Percentiles rank a stretch among this genome's conserved stretches.
phyloP scores from a whole-genome alignment of 1,139 yeast genomes.

The Blastobotrys indianensis region DNA sequence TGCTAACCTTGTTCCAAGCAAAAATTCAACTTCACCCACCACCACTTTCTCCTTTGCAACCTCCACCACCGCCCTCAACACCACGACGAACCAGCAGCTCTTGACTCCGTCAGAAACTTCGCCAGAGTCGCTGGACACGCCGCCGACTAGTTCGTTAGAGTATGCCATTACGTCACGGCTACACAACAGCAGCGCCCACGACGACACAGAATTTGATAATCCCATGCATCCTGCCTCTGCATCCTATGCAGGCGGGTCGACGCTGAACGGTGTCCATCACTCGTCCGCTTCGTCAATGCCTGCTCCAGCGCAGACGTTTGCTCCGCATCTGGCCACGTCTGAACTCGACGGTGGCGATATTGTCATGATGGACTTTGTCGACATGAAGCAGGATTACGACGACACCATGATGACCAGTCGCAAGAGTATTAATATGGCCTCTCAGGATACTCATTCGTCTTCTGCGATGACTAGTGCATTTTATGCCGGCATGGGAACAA shows the following conservation, averaged over 20 bases:
- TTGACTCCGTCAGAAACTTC: slow-evolving; percentile 13
- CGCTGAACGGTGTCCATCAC: no score
- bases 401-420: background rate
- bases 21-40: no score
- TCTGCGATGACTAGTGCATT: background rate
- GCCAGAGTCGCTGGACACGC: slow-evolving; percentile 11
- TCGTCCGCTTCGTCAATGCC: background rate
- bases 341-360: slow-evolving; percentile 11
- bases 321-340: slow-evolving; percentile 5
- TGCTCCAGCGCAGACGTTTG: slow-evolving; percentile 8
- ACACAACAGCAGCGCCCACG: background rate
- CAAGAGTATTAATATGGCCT: background rate
- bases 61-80: no score
- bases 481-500: no score
- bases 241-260: no score
- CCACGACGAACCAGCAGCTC: slow-evolving; percentile 1
- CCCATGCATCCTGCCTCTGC: no score
- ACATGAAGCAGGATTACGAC: background rate
- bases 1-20: no score
- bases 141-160: background rate
- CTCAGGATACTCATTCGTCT: background rate
- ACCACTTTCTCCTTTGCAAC: no score
- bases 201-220: no score
- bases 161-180: background rate
- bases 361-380: slow-evolving; percentile 6